A percentile compares a stretch with the other conserved stretches of the same genome.
phyloP scores from a whole-genome alignment of 768 basidiomycete species.

The Filobasidium floriforme region DNA sequence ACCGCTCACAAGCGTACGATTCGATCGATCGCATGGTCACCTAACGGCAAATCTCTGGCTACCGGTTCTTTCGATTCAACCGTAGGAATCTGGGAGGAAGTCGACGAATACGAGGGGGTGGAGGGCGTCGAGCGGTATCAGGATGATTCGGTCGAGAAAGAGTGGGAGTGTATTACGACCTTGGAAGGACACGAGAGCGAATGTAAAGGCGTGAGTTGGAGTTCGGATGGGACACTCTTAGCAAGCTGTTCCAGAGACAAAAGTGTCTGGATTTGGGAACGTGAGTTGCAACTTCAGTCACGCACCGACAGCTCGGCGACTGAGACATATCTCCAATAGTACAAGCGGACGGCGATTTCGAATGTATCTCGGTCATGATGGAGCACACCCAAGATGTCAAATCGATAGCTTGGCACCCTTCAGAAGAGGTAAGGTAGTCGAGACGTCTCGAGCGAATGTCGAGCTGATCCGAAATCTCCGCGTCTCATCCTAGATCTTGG shows the following conservation, averaged over 20 bases:
- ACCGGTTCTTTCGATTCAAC: slow-evolving; percentile 91
- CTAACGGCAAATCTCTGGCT: slow-evolving; percentile 74
- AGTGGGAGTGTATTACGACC: slow-evolving; percentile 78
- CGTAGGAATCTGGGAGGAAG: slow-evolving; percentile 82
- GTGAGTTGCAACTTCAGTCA: slow-evolving; percentile 46
- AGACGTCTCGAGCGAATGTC: background rate
- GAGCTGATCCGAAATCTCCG: background rate
- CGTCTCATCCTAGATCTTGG: slow-evolving; percentile 62
- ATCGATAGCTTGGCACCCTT: slow-evolving; percentile 87
- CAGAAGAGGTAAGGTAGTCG: slow-evolving; percentile 66
- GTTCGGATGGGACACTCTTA: slow-evolving; percentile 65
- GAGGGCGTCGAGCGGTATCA: slow-evolving; percentile 32
- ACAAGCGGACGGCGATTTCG: slow-evolving; percentile 84
- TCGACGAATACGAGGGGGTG: slow-evolving; percentile 40
- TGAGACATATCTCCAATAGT: slow-evolving; percentile 49
- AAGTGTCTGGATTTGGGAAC: slow-evolving; percentile 99
- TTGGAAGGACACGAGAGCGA: slow-evolving; percentile 93
- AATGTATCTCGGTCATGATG: slow-evolving; percentile 91
- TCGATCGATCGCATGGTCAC: slow-evolving; percentile 77
- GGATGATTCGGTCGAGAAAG: slow-evolving; percentile 51
- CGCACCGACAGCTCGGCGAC: background rate
- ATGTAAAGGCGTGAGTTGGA: slow-evolving; percentile 86
- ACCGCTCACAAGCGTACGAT: slow-evolving; percentile 86
- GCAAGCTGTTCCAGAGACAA: slow-evolving; percentile 95
- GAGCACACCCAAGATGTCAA: slow-evolving; percentile 97